Evolutionary conservation across 495 filamentous ascomycete genomes (phyloP), one percentile per base, ranked within the genome.

Genomic region (Cercophora sp.): DNA sequence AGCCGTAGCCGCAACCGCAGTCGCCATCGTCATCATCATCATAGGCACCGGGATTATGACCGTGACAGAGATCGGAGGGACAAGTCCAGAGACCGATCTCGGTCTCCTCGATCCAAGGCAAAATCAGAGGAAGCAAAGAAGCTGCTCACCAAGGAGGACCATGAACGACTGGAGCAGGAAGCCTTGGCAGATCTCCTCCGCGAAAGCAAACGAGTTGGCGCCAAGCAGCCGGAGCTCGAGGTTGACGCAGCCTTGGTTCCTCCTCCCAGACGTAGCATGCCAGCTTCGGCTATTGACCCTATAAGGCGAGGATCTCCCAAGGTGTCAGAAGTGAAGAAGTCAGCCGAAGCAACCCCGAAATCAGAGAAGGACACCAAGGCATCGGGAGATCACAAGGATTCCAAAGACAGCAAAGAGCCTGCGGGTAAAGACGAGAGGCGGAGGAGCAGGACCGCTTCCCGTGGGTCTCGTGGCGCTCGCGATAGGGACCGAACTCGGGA

Each of bases 261-360:
- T 1, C 79, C 79, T 5, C 79, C 79, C 2, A 68, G 77, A 57
- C 73, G 73, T 54, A 55, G 61, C 0, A 73, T 69, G 55, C 75
- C 79, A 0, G 73, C 72, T 26, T 82, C 79, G n/a, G 79, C 79
- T 1, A 82, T 82, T 42, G 69, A 73, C 13, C 79, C 79, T 6
- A 75, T 78, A 53, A 69, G 72, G 26, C 67, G 74, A 24, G 67
- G 69, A 8, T 70, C 70, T 5, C 60, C 73, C n/a, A 75, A 72
- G 55, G 58, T 63, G 18, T 27, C 64, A 0, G 73, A 75, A 40
- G 27, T 43, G 13, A 75, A 69, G 52, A 75, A 70, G 44, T 45
- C 56, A n/a, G 52, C 51, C 19, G 70, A 71, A 32, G 10, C 49
- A 15, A 20, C 47, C 13, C 23, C 39, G 43, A 60, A 59, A 26